A percentile compares a stretch with the other conserved stretches of the same genome.
These are phyloP conservation scores for Rubia occidens DNA, from an alignment of 305 asterid species.

Conservation along the genomic window DNA sequence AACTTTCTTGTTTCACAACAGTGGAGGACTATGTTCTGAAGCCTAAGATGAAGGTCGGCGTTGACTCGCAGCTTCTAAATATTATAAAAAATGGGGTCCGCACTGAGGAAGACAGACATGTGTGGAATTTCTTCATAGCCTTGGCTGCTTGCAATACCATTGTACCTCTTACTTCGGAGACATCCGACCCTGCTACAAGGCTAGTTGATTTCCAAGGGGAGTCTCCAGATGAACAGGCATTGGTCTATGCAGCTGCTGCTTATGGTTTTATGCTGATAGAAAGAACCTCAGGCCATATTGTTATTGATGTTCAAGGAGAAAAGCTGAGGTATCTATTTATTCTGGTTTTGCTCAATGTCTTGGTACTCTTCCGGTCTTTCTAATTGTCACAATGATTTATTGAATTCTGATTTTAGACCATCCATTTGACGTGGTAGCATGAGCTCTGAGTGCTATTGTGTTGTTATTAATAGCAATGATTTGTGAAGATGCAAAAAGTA, in stretches of 20 bases:
- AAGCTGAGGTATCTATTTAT: slow-evolving; percentile 55
- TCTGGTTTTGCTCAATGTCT: slow-evolving; percentile 5
- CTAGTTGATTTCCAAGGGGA: slow-evolving; percentile 93
- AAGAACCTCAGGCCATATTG: slow-evolving; percentile 89
- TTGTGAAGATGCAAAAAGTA: not conserved
- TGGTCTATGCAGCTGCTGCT: slow-evolving; percentile 92
- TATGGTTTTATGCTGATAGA: slow-evolving; percentile 93
- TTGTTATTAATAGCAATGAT: not conserved
- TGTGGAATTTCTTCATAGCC: slow-evolving; percentile 68
- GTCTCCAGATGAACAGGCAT: slow-evolving; percentile 98
- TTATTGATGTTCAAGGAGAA: slow-evolving; percentile 78
- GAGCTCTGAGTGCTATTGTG: not conserved
- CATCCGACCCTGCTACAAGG: slow-evolving; percentile 69
- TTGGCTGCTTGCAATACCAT: slow-evolving; percentile 98
- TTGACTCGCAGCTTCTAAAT: slow-evolving; percentile 58
- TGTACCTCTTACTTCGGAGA: slow-evolving; percentile 67
- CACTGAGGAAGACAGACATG: slow-evolving; percentile 47
- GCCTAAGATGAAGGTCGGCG: slow-evolving; percentile 74
- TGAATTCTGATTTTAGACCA: not conserved
- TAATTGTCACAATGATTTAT: slow-evolving; percentile 5
- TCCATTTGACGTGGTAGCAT: not conserved
- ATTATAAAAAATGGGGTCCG: slow-evolving; percentile 37
- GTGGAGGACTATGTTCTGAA: slow-evolving; percentile 56
- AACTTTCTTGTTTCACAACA: slow-evolving; percentile 28
- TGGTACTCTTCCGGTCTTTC: not conserved